Evolutionary conservation across 2,329 filamentous ascomycete genomes (phyloP).

Genomic region (Daldinia sp.): DNA sequence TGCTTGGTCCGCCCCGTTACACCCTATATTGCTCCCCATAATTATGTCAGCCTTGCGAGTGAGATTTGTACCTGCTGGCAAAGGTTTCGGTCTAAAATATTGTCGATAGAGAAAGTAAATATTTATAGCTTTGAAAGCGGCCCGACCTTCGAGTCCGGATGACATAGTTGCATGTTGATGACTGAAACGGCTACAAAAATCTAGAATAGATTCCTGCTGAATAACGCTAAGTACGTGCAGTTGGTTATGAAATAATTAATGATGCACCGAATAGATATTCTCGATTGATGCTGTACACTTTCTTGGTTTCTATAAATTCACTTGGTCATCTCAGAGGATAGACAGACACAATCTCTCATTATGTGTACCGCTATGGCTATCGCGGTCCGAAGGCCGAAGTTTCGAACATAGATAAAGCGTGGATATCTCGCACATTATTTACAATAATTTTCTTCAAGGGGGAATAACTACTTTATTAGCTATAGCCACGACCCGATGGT

Average conservation of each 20-base stretch:
- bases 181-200: not conserved
- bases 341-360: not conserved
- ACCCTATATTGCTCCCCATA: not conserved
- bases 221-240: too few relatives aligned
- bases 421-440: too few relatives aligned
- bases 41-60: not conserved
- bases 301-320: not conserved
- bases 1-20: too few relatives aligned
- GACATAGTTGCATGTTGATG: not conserved
- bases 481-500: too few relatives aligned
- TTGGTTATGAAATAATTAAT: too few relatives aligned
- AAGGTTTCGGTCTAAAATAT: not conserved
- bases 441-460: too few relatives aligned
- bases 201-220: too few relatives aligned
- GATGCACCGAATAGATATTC: not conserved
- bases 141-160: not conserved
- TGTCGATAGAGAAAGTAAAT: not conserved
- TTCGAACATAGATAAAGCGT: not conserved
- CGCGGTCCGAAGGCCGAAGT: too few relatives aligned
- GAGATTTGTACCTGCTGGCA: not conserved
- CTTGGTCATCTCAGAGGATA: not conserved
- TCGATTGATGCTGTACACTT: not conserved
- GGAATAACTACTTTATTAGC: too few relatives aligned
- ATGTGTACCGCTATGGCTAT: too few relatives aligned
- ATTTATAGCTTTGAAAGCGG: not conserved